Evolutionary conservation across 176 grass and related monocot genomes (phyloP).

Genomic region (Zizania latifolia): DNA sequence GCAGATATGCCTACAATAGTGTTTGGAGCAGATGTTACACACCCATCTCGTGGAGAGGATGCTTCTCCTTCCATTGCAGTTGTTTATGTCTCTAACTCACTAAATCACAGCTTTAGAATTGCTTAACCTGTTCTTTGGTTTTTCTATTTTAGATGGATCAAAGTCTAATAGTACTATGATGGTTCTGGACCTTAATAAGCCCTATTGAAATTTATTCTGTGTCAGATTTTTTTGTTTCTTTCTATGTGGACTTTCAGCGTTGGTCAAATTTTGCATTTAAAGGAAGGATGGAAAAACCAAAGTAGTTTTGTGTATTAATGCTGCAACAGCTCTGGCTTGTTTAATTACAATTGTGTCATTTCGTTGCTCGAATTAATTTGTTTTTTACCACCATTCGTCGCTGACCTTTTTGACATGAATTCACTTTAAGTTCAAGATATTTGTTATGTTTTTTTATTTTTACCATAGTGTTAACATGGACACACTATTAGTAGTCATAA

Average conservation of each 20-base stretch:
- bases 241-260: not conserved
- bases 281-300: not conserved
- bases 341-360: not conserved
- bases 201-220: not conserved
- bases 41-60: slow-evolving; percentile 65
- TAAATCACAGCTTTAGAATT: not conserved
- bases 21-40: slow-evolving; percentile 82
- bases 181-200: not conserved
- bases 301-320: not conserved
- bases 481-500: no score
- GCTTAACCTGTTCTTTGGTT: not conserved
- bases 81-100: slow-evolving; percentile 24
- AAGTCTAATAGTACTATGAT: not conserved
- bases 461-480: no score
- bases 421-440: no score
- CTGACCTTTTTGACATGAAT: no score
- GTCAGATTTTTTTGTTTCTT: not conserved
- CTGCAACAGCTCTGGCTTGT: not conserved
- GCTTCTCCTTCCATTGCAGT: slow-evolving; percentile 65
- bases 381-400: not conserved
- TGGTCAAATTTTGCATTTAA: not conserved
- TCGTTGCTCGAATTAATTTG: not conserved
- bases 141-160: not conserved
- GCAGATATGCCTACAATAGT: slow-evolving; percentile 62
- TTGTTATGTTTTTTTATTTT: no score